These are phyloP conservation scores for Pestalotiopsis sp. DNA, from an alignment of 2,329 filamentous ascomycete genomes.

Conservation along the genomic window DNA sequence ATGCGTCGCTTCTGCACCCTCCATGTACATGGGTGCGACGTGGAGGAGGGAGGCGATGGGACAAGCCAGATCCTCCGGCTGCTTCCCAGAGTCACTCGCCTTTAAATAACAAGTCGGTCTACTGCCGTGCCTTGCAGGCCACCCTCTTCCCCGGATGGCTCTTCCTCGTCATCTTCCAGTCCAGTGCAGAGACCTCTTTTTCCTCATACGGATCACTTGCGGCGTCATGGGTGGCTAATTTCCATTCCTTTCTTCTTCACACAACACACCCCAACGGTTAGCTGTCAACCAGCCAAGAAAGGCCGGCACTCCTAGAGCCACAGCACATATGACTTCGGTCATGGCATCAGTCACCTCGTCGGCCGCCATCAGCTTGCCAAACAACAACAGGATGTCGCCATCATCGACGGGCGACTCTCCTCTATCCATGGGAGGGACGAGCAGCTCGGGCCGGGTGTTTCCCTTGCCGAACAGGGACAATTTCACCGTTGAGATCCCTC, in stretches of 20 bases:
- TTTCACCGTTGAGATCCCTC: conserved; percentile 52
- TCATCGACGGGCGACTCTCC: conserved; percentile 58
- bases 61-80: conserved; percentile 14
- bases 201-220: neutral
- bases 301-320: neutral
- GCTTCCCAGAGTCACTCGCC: conserved; percentile 2
- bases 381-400: conserved; percentile 48
- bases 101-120: conserved; percentile 15
- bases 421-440: conserved; percentile 42
- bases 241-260: neutral
- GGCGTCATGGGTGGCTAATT: conserved; percentile 14
- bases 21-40: conserved; percentile 12
- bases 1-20: conserved; percentile 13
- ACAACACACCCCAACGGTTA: neutral
- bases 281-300: neutral
- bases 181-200: neutral
- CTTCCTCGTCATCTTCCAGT: conserved; percentile 8
- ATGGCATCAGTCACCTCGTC: conserved; percentile 21
- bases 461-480: conserved; percentile 48
- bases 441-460: conserved; percentile 42
- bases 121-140: conserved; percentile 17
- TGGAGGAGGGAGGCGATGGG: conserved; percentile 10
- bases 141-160: conserved; percentile 1
- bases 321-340: conserved; percentile 1
- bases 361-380: conserved; percentile 21